Evolutionary conservation across 169 alveolate genomes (phyloP), one percentile per base, ranked within the genome.

Genomic region (Cryptosporidium meleagridis): DNA sequence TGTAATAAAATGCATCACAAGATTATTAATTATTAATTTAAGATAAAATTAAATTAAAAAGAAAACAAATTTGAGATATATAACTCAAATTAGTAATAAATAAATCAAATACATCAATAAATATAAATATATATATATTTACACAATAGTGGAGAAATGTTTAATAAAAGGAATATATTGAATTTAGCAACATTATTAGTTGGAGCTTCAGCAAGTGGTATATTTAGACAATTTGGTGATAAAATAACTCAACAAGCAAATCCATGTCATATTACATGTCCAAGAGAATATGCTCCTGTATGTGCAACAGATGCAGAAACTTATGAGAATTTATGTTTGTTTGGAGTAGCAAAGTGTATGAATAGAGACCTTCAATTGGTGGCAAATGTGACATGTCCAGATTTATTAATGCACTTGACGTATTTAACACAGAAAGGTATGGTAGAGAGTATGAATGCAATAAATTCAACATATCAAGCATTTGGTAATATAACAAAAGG

Each of bases 251-350:
- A 80, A 18, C 35, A 59, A 23, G 35, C 75, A 59, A 80, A 80
- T 39, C 89, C 89, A 61, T 80, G 89, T 48, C 89, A 80, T 41
- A 65, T 80, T 29, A 80, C 89, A 12, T 80, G 89, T 41, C 75
- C 89, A 65, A 80, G 89, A 65, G 89, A 80, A 48, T 80, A 80
- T 62, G 72, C 89, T 23, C 89, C 89, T 8, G 68, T 80, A 1
- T 80, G 89, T 80, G 89, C 89, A n/a, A 80, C 89, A 26, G 75
- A 80, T 80, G 89, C 89, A 31, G 89, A 80, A 29, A 80, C 89
- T 5, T 80, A 80, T 33, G 73, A 37, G 21, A 80, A 80, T 48
- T 31, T 59, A 37, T 80, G 89, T 65, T 65, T 80, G 35, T 80
- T 80, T 80, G 89, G 89, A 26, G 44, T 80, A 12, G 89, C 89